Conservation (phyloP, 2,329 filamentous ascomycete genomes). For the Coleophoma cylindrospora region DNA sequence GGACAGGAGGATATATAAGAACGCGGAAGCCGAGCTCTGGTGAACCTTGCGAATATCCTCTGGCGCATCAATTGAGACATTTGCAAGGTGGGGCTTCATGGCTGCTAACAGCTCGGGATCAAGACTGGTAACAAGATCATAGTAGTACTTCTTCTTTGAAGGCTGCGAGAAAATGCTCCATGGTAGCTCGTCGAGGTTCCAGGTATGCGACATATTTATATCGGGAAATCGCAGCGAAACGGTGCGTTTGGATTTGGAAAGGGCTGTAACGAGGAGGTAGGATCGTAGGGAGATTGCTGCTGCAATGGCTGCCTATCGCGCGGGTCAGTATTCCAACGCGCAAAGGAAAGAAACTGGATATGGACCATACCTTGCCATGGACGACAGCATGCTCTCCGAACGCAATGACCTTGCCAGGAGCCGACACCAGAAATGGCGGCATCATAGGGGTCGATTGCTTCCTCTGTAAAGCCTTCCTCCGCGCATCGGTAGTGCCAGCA, state of each 20-base stretch:
- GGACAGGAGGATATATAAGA: constrained; percentile 90
- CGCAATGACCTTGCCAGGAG: constrained; percentile 96
- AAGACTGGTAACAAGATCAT: constrained; percentile 78
- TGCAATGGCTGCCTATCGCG: constrained; percentile 73
- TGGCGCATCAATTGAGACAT: constrained; percentile 62
- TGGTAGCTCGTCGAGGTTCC: constrained; percentile 88
- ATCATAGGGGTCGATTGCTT: constrained; percentile 64
- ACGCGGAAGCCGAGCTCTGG: constrained; percentile 73
- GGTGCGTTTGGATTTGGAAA: constrained; percentile 86
- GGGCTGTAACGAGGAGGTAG: constrained; percentile 90
- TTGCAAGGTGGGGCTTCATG: constrained; percentile 71
- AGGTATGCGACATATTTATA: constrained; percentile 82
- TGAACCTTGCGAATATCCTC: constrained; percentile 79
- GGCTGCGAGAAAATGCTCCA: constrained; percentile 79
- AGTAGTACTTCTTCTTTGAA: constrained; percentile 90
- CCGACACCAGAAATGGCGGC: constrained; percentile 95
- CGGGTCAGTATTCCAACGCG: neutral
- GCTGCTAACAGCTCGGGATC: constrained; percentile 78
- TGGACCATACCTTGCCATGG: constrained; percentile 70
- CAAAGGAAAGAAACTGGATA: neutral
- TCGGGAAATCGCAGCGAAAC: constrained; percentile 88
- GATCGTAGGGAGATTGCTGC: constrained; percentile 93
- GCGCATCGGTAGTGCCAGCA: constrained; percentile 15
- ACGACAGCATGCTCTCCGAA: constrained; percentile 99
- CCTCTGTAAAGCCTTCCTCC: constrained; percentile 30